A percentile compares a stretch with the other conserved stretches of the same genome.
These are phyloP conservation scores for Medicago arabica DNA, from an alignment of 306 rosid species.

Conservation along the genomic window DNA sequence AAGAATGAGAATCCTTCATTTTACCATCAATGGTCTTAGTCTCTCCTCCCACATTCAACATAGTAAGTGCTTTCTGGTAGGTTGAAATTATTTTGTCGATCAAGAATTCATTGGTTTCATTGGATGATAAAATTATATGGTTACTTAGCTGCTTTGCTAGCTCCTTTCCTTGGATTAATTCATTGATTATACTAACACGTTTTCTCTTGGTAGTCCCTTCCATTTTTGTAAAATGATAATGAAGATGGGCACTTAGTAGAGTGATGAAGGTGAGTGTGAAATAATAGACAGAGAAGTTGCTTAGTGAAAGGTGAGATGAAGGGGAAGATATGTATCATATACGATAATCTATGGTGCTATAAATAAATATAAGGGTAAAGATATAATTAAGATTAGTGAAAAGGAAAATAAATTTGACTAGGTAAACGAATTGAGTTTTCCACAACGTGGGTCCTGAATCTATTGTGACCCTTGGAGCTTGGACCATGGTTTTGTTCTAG, in stretches of 20 bases:
- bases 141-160: conserved; percentile 58
- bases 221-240: conserved; percentile 34
- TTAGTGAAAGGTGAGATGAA: conserved; percentile 53
- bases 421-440: conserved; percentile 19
- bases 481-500: neutral
- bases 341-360: neutral
- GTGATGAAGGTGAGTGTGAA: neutral
- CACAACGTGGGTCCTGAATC: conserved; percentile 28
- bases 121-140: conserved; percentile 41
- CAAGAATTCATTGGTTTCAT: conserved; percentile 48
- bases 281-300: neutral
- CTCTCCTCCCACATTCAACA: conserved; percentile 40
- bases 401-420: neutral
- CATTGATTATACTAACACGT: conserved; percentile 50
- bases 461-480: neutral
- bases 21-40: conserved; percentile 17
- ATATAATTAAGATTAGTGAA: neutral
- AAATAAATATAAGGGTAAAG: neutral
- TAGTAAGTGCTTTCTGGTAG: conserved; percentile 63
- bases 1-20: conserved; percentile 43
- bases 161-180: conserved; percentile 70
- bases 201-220: conserved; percentile 48
- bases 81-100: conserved; percentile 61
- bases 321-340: neutral
- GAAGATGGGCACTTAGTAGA: neutral